These are phyloP conservation scores for Salinomyces thailandicus DNA, from an alignment of 2,329 filamentous ascomycete species.

Conservation along the genomic window DNA sequence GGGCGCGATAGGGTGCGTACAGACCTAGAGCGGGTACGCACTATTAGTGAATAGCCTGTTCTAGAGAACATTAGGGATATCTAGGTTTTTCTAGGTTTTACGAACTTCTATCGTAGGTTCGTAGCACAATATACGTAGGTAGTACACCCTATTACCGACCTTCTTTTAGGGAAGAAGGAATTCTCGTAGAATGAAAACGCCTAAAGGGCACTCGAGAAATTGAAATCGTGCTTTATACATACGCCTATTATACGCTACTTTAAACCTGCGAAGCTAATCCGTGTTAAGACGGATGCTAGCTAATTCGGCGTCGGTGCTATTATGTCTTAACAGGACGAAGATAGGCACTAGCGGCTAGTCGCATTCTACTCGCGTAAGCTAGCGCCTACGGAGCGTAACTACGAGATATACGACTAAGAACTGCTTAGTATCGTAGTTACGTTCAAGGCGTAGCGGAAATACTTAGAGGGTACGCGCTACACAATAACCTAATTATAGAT, in stretches of 20 bases:
- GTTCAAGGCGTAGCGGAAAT: not conserved
- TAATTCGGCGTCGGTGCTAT: not conserved
- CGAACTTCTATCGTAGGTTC: constrained; percentile 10
- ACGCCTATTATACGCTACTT: constrained; percentile 5
- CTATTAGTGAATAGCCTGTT: constrained; percentile 13
- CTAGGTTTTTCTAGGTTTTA: constrained; percentile 12
- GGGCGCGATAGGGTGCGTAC: constrained; percentile 17
- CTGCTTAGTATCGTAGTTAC: not conserved
- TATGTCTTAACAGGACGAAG: not conserved
- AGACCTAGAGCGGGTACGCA: constrained; percentile 17
- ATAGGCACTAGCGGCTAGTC: not conserved
- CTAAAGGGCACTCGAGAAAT: not conserved
- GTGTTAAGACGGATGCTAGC: constrained; percentile 3
- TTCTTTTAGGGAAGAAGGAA: constrained; percentile 2
- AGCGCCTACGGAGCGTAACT: not conserved
- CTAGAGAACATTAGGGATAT: not conserved
- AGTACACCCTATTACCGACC: constrained; percentile 2
- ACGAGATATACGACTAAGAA: not conserved
- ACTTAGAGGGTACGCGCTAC: not conserved
- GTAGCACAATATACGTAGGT: constrained; percentile 8
- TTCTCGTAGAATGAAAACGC: constrained; percentile 4
- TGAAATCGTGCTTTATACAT: constrained; percentile 5
- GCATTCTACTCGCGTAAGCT: too few species aligned
- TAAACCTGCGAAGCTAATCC: constrained; percentile 2
- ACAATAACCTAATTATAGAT: not conserved